These are phyloP conservation scores for Lactifluus pinguis DNA, from an alignment of 768 basidiomycete species.

Conservation along the genomic window DNA sequence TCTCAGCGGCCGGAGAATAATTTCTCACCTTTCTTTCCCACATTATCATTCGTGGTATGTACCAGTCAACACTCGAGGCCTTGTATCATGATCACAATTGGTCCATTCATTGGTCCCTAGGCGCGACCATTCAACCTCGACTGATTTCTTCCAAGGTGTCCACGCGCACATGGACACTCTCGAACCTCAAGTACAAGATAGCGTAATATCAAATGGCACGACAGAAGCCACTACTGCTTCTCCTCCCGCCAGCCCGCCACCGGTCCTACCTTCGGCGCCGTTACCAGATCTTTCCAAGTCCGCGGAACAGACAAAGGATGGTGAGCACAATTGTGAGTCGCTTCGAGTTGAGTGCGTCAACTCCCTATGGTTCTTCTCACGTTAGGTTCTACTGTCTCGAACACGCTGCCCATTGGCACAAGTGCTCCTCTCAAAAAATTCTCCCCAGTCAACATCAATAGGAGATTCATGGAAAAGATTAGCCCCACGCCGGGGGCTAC, in stretches of 20 bases:
- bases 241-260: conserved; percentile 11
- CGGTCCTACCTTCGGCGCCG: not conserved
- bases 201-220: conserved; percentile 33
- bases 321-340: not conserved
- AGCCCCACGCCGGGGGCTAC: conserved; percentile 45
- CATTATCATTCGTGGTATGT: conserved; percentile 8
- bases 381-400: conserved; percentile 11
- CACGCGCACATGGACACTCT: conserved; percentile 79
- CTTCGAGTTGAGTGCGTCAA: not conserved
- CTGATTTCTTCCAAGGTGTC: conserved; percentile 27
- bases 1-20: not conserved
- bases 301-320: conserved; percentile 11
- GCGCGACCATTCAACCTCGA: conserved; percentile 1
- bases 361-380: not conserved
- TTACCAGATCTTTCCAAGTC: conserved; percentile 10
- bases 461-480: conserved; percentile 92
- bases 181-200: conserved; percentile 39
- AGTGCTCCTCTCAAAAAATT: conserved; percentile 72
- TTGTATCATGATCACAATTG: not conserved
- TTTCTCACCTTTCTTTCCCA: not conserved
- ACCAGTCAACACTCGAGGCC: not conserved
- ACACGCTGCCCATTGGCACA: conserved; percentile 19
- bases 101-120: not conserved
- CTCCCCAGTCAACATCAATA: conserved; percentile 86
- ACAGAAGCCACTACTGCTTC: conserved; percentile 14